Base-by-base conservation (phyloP, 768 basidiomycete species). In the Trametes gibbosa region DNA sequence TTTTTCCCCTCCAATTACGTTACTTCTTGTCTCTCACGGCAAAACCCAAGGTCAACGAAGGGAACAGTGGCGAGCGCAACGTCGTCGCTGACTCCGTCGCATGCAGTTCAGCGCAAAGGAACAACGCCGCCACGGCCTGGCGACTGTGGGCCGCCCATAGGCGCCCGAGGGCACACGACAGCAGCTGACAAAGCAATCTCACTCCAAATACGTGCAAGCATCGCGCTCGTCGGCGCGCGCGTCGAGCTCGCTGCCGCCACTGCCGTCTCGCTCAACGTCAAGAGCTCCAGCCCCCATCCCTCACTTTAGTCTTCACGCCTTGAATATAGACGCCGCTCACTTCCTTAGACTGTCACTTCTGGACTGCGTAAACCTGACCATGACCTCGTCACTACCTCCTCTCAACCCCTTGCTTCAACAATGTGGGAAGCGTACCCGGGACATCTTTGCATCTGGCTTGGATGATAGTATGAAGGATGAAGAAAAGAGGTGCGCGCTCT, bases 391-490 rank as follows among this genome's bases (percentile, higher is more conserved):
- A 48, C 74, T 89, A 21, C 85, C 89, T 3, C 77, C 89, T 6
- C 75, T 92, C 16, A 87, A 88, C 50, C 79, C 84, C 8, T 72
- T 92, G 29, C 78, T 89, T 43, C 81, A 78, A 65, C 73, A 72
- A 56, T 84, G 81, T 61, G 84, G 86, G n/a, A 89, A 86, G 73
- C 81, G 87, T 23, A 90, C 91, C 1, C 80, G 83, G 55, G 84
- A 81, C 63, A 76, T 91, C 45, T 93, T 92, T 71, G 80, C 83
- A 1, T 76, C 85, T 19, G 83, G 80, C 66, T 78, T 83, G 3
- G 86, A 86, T 50, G 86, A 88, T 51, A 69, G 75, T 7, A 62
- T 81, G 19, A 72, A 73, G 58, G 90, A 89, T 34, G 90, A 92
- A 39, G 88, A 90, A 66, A 82, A 81, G 55, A 90, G 87, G 90